Evolutionary conservation across 2,329 filamentous ascomycete species (phyloP).

Genomic region (Trichophyton verrucosum): DNA sequence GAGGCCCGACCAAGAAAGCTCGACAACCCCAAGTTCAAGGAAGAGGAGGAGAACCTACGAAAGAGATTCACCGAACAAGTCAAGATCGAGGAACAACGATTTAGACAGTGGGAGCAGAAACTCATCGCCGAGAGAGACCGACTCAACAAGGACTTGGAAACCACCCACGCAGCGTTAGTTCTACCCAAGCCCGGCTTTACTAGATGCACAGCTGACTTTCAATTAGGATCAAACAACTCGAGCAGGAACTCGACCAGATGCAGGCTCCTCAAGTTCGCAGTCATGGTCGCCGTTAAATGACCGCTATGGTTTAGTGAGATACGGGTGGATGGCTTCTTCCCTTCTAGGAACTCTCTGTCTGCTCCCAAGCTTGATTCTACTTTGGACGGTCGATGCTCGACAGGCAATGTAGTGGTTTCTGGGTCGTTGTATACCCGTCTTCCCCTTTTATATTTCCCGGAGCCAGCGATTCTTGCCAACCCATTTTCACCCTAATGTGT

Average conservation of each 20-base stretch:
- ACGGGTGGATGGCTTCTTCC: conserved; percentile 3
- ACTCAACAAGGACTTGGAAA: conserved; percentile 98
- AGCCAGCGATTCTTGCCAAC: conserved; percentile 13
- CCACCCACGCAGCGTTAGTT: conserved; percentile 68
- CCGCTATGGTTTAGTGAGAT: conserved; percentile 1
- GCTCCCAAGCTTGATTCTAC: background rate
- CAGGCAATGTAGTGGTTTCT: background rate
- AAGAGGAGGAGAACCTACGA: conserved; percentile 94
- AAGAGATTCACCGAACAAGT: conserved; percentile 99
- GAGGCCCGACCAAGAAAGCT: conserved; percentile 94
- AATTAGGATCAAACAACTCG: conserved; percentile 42
- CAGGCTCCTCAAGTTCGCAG: conserved; percentile 83
- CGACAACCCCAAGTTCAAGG: conserved; percentile 99
- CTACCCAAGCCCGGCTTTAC: background rate
- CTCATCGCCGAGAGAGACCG: conserved; percentile 97
- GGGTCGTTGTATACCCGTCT: conserved; percentile 3
- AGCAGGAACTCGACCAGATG: conserved; percentile 85
- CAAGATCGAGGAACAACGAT: conserved; percentile 98
- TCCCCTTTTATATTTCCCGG: conserved; percentile 10
- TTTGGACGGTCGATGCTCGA: background rate
- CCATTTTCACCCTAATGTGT: conserved; percentile 6
- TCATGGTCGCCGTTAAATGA: conserved; percentile 73
- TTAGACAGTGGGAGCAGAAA: conserved; percentile 99
- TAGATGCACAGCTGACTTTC: conserved; percentile 18
- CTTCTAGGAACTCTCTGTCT: background rate